Percentiles rank a stretch among this genome's conserved stretches.
Evolutionary conservation across 2,329 filamentous ascomycete genomes (phyloP).

Genomic region (Ramularia endophylla): DNA sequence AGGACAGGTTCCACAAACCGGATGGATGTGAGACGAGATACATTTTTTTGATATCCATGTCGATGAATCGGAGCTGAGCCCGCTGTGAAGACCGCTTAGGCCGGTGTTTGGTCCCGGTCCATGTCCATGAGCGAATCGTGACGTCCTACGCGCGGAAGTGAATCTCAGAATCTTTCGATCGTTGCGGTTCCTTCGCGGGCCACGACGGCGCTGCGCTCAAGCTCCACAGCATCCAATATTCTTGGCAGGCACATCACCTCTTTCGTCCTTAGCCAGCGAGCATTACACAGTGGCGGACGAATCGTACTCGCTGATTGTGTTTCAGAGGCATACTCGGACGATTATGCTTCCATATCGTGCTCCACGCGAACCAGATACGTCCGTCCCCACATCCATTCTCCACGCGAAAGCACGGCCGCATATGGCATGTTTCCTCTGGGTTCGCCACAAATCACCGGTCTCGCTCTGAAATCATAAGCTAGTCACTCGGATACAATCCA

Average conservation of each 20-base stretch:
- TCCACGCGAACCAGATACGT: too few species aligned
- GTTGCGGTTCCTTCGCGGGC: background rate
- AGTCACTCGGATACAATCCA: too few species aligned
- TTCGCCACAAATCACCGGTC: too few species aligned
- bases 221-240: background rate
- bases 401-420: background rate
- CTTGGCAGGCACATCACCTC: background rate
- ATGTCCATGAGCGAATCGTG: constrained; percentile 1
- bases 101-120: background rate
- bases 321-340: too few species aligned
- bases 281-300: background rate
- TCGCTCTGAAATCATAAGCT: too few species aligned
- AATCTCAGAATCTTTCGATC: background rate
- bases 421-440: background rate
- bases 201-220: background rate
- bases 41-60: background rate
- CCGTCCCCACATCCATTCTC: too few species aligned
- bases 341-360: too few species aligned
- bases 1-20: background rate
- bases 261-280: background rate
- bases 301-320: background rate
- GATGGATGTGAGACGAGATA: background rate
- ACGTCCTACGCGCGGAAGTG: background rate
- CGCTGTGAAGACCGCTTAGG: background rate
- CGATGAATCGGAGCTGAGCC: background rate